Percentiles rank a stretch among this genome's conserved stretches.
Evolutionary conservation across 495 filamentous ascomycete genomes (phyloP).

Genomic region (Penicillium salamii): DNA sequence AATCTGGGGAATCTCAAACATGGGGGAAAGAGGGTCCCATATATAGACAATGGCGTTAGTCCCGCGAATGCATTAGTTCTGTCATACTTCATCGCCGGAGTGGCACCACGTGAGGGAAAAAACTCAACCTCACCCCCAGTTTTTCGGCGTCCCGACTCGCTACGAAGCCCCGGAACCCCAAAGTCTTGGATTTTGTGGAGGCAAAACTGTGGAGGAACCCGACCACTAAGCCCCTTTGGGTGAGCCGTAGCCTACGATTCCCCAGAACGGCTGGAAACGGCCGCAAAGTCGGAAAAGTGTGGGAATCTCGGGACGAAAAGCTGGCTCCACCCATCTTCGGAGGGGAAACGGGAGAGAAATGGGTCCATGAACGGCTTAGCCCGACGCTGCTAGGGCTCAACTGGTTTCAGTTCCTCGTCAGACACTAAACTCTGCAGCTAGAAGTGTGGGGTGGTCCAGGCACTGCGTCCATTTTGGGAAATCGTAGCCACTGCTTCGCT

Average conservation of each 20-base stretch:
- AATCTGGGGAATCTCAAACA: slow-evolving; percentile 10
- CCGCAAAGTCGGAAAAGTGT: not conserved
- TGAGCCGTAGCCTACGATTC: slow-evolving; percentile 11
- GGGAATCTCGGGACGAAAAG: slow-evolving; percentile 1
- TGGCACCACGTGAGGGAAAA: slow-evolving; percentile 8
- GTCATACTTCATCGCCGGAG: not conserved
- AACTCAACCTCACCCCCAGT: slow-evolving; percentile 6
- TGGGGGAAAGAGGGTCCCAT: slow-evolving; percentile 9
- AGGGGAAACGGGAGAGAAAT: not conserved
- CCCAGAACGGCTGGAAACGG: not conserved
- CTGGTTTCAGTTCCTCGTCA: not conserved
- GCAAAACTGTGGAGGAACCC: slow-evolving; percentile 18
- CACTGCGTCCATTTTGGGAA: slow-evolving; percentile 9
- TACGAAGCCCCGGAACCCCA: slow-evolving; percentile 4
- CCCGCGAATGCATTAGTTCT: not conserved
- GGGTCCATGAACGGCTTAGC: slow-evolving; percentile 1
- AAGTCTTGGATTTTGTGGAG: slow-evolving; percentile 6
- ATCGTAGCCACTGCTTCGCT: slow-evolving; percentile 13
- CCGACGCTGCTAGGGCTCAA: not conserved
- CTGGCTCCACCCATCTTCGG: not conserved
- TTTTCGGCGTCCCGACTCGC: slow-evolving; percentile 24
- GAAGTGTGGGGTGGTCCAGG: slow-evolving; percentile 1
- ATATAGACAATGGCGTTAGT: slow-evolving; percentile 4
- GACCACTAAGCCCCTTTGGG: slow-evolving; percentile 7
- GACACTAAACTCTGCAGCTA: not conserved